phyloP scores from a whole-genome alignment of 2,329 filamentous ascomycete species.

The Madurella fahalii region DNA sequence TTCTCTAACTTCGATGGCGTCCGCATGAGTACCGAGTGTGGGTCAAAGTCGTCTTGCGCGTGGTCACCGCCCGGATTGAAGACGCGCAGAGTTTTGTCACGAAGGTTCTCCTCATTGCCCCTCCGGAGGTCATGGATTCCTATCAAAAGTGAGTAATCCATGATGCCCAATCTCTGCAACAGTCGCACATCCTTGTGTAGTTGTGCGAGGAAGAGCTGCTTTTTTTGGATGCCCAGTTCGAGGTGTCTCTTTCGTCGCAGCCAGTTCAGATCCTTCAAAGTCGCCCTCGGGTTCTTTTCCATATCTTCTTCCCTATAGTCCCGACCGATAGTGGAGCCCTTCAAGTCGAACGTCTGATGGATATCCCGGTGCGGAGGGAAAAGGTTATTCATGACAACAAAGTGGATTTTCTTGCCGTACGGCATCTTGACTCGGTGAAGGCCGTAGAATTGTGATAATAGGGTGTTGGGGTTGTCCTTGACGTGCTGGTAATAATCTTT shows the following conservation, averaged over 20 bases:
- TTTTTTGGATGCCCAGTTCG: slow-evolving; percentile 86
- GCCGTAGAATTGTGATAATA: slow-evolving; percentile 96
- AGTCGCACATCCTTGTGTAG: slow-evolving; percentile 82
- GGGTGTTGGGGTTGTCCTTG: slow-evolving; percentile 87
- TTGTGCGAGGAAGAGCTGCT: slow-evolving; percentile 82
- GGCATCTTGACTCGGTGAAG: slow-evolving; percentile 97
- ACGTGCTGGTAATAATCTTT: slow-evolving; percentile 94
- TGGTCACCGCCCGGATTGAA: slow-evolving; percentile 82
- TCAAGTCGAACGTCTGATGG: slow-evolving; percentile 93
- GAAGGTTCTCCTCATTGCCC: slow-evolving; percentile 93
- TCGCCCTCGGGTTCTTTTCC: slow-evolving; percentile 84
- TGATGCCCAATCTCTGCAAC: slow-evolving; percentile 85
- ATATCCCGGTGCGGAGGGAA: slow-evolving; percentile 97
- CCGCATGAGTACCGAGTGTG: slow-evolving; percentile 66
- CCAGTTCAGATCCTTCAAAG: slow-evolving; percentile 97
- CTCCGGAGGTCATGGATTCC: slow-evolving; percentile 87
- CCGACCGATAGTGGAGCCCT: slow-evolving; percentile 90
- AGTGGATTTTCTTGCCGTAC: slow-evolving; percentile 97
- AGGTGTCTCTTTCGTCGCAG: slow-evolving; percentile 77
- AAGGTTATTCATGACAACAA: slow-evolving; percentile 99
- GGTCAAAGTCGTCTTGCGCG: slow-evolving; percentile 50
- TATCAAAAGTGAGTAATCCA: slow-evolving; percentile 96
- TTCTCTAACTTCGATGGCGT: slow-evolving; percentile 94
- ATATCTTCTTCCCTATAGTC: slow-evolving; percentile 87
- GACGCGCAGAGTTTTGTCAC: slow-evolving; percentile 82